Evolutionary conservation across 2,329 filamentous ascomycete genomes (phyloP).

Genomic region (Hymenoscyphus fraxineus): DNA sequence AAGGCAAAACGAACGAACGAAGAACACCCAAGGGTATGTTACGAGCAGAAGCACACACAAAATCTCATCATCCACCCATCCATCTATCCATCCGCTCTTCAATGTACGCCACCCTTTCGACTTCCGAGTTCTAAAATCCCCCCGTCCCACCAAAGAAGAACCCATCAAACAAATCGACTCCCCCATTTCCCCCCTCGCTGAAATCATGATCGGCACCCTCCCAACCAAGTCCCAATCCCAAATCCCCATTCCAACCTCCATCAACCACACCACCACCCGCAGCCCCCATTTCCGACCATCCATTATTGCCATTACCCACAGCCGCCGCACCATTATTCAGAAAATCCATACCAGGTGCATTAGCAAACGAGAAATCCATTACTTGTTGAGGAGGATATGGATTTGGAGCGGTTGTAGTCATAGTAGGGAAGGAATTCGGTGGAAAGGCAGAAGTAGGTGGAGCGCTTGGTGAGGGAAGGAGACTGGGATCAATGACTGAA

Average conservation of each 20-base stretch:
- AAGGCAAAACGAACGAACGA: too few species aligned
- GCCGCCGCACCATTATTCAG: slow-evolving; percentile 5
- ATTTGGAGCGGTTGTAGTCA: slow-evolving; percentile 4
- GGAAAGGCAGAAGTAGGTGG: slow-evolving; percentile 1
- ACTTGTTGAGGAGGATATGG: slow-evolving; percentile 11
- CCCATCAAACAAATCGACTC: slow-evolving; percentile 48
- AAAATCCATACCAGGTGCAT: slow-evolving; percentile 30
- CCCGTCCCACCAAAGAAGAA: slow-evolving; percentile 48
- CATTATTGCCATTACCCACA: slow-evolving; percentile 15
- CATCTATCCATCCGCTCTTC: too few species aligned
- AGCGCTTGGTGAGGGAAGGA: slow-evolving; percentile 25
- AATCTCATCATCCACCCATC: too few species aligned
- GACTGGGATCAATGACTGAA: slow-evolving; percentile 30
- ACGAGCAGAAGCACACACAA: too few species aligned
- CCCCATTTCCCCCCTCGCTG: slow-evolving; percentile 27
- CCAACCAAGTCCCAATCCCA: slow-evolving; percentile 23
- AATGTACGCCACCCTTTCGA: too few species aligned
- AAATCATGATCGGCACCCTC: slow-evolving; percentile 28
- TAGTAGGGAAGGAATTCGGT: background rate
- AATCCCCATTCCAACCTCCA: slow-evolving; percentile 18
- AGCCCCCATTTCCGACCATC: slow-evolving; percentile 15
- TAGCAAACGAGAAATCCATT: slow-evolving; percentile 26
- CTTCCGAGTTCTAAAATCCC: slow-evolving; percentile 4
- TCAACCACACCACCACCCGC: slow-evolving; percentile 10
- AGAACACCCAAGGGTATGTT: too few species aligned